A percentile compares a stretch with the other conserved stretches of the same genome.
phyloP scores from a whole-genome alignment of 768 basidiomycete species.

The Strobilomyces dryophilus region DNA sequence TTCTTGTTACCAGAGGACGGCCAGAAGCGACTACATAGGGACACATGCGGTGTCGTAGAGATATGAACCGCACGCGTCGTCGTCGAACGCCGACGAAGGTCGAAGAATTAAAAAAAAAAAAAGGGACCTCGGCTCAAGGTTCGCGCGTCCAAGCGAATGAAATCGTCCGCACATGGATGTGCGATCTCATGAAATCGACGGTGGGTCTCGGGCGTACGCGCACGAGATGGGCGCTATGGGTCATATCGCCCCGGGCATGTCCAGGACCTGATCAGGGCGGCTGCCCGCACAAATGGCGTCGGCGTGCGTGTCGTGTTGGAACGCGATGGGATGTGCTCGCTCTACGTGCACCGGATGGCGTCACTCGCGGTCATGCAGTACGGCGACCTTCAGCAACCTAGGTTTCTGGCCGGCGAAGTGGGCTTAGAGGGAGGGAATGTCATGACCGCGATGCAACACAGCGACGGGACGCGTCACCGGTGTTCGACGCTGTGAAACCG shows the following conservation, averaged over 20 bases:
- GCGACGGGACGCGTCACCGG: slow-evolving; percentile 3
- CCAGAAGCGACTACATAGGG: slow-evolving; percentile 12
- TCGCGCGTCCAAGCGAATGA: background rate
- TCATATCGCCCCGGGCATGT: too few species aligned
- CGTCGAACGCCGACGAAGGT: background rate
- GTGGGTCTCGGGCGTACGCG: slow-evolving; percentile 1
- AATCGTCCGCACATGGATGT: background rate
- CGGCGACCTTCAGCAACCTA: too few species aligned
- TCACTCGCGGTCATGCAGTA: too few species aligned
- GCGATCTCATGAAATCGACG: slow-evolving; percentile 14
- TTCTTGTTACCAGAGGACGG: background rate
- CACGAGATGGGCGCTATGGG: slow-evolving; percentile 18
- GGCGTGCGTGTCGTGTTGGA: background rate
- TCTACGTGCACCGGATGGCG: slow-evolving; percentile 8
- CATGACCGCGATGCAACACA: background rate
- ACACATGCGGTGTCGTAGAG: slow-evolving; percentile 1
- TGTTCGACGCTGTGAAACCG: slow-evolving; percentile 12
- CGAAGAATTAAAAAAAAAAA: background rate
- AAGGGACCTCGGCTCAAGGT: background rate
- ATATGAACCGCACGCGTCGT: slow-evolving; percentile 10
- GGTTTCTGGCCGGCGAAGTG: slow-evolving; percentile 11
- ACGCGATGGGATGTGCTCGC: background rate
- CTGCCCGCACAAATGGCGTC: slow-evolving; percentile 9
- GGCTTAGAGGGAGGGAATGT: slow-evolving; percentile 9
- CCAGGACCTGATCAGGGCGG: too few species aligned